phyloP scores from a whole-genome alignment of 2,329 filamentous ascomycete genomes.

The Fusarium coffeatum region DNA sequence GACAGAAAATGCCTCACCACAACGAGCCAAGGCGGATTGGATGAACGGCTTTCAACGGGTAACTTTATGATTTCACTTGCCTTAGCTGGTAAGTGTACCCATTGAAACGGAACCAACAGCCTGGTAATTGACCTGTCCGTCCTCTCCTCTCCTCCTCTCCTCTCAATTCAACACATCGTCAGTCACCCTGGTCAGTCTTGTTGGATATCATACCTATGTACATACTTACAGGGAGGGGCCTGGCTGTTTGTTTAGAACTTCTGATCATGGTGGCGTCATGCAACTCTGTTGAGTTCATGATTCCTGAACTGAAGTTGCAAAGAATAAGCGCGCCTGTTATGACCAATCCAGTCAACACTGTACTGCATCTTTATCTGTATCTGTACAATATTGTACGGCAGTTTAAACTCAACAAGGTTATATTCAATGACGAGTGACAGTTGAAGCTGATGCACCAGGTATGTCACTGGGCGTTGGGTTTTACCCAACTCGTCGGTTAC shows the following conservation, averaged over 20 bases:
- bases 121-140: conserved; percentile 2
- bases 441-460: conserved; percentile 15
- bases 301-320: conserved; percentile 14
- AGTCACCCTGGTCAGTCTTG: neutral
- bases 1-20: conserved; percentile 43
- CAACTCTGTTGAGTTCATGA: conserved; percentile 19
- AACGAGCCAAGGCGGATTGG: conserved; percentile 6
- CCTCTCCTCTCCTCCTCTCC: neutral
- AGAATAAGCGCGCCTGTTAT: conserved; percentile 31
- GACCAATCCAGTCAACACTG: neutral
- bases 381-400: conserved; percentile 6
- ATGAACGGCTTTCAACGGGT: conserved; percentile 32
- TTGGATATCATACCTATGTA: neutral
- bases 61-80: conserved; percentile 17
- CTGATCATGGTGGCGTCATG: conserved; percentile 35
- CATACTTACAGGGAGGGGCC: neutral
- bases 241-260: neutral
- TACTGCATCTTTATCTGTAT: neutral
- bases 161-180: neutral
- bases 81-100: conserved; percentile 20
- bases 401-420: conserved; percentile 14
- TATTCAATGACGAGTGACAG: conserved; percentile 33
- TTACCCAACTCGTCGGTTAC: conserved; percentile 25
- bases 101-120: conserved; percentile 27
- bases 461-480: conserved; percentile 29